Conservation (phyloP, 768 basidiomycete genomes). For the Rhodosporidiobolus odoratus region DNA sequence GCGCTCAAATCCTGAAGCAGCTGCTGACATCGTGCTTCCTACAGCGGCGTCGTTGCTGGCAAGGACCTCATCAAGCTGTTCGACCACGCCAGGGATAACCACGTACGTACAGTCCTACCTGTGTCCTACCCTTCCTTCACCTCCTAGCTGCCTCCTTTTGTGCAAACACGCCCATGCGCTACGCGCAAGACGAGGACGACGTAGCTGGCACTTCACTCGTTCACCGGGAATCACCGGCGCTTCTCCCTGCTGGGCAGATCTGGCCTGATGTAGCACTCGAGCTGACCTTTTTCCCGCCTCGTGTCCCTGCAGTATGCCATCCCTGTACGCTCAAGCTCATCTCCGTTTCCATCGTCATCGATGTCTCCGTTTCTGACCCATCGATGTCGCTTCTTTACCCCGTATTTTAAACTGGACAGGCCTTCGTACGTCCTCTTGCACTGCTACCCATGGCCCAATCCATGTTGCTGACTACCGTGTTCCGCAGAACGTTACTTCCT, state of each 20-base stretch:
- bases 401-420: conserved; percentile 36
- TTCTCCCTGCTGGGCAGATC: not conserved
- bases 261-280: no score
- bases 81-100: conserved; percentile 80
- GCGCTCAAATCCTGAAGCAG: not conserved
- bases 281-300: no score
- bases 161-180: no score
- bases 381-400: conserved; percentile 1
- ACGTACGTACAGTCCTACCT: conserved; percentile 57
- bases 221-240: not conserved
- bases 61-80: conserved; percentile 92
- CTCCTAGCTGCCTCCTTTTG: no score
- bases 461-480: not conserved
- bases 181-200: not conserved
- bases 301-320: conserved; percentile 50
- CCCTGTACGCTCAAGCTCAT: conserved; percentile 44
- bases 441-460: conserved; percentile 3
- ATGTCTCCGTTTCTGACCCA: not conserved
- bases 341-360: conserved; percentile 1
- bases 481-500: conserved; percentile 86
- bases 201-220: not conserved
- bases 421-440: conserved; percentile 45
- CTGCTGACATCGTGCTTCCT: not conserved
- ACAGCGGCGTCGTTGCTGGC: conserved; percentile 79
- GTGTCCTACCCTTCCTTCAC: no score